phyloP scores from a whole-genome alignment of 345 rosid genomes.

The Populus deltoides region DNA sequence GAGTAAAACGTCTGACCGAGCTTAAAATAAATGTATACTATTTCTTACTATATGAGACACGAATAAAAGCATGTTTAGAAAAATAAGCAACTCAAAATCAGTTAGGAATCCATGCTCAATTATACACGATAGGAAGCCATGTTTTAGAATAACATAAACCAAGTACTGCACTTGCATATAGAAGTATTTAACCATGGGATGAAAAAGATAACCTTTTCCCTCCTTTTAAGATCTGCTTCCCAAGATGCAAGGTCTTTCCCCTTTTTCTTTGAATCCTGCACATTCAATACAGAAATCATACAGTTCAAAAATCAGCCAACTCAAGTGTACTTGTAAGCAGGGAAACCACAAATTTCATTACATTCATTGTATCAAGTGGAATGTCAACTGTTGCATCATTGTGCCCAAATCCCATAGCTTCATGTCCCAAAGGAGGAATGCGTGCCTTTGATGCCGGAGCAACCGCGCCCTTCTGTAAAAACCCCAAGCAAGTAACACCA shows the following conservation, averaged over 20 bases:
- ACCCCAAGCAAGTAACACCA: neutral
- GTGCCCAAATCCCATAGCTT: constrained; percentile 61
- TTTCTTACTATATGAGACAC: neutral
- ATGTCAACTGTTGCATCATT: constrained; percentile 86
- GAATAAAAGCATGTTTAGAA: neutral
- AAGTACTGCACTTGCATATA: neutral
- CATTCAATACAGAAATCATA: constrained; percentile 8
- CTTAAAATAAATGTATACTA: neutral
- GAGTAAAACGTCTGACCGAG: constrained; percentile 5
- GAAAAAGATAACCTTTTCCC: constrained; percentile 25
- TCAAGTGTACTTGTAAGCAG: neutral
- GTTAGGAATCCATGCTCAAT: neutral
- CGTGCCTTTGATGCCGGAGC: constrained; percentile 54
- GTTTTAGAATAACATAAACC: neutral
- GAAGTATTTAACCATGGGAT: neutral
- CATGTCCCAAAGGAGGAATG: constrained; percentile 51
- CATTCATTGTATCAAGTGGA: constrained; percentile 77
- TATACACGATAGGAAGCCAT: neutral
- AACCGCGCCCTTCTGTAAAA: constrained; percentile 54
- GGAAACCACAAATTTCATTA: constrained; percentile 18
- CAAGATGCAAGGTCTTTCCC: constrained; percentile 74
- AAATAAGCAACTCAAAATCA: neutral
- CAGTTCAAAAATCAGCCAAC: constrained; percentile 12
- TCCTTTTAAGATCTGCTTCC: constrained; percentile 94
- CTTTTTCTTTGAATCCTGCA: constrained; percentile 49